Evolutionary conservation across 1,284 basidiomycete genomes (phyloP).

Genomic region (Cryptococcus hybrid): DNA sequence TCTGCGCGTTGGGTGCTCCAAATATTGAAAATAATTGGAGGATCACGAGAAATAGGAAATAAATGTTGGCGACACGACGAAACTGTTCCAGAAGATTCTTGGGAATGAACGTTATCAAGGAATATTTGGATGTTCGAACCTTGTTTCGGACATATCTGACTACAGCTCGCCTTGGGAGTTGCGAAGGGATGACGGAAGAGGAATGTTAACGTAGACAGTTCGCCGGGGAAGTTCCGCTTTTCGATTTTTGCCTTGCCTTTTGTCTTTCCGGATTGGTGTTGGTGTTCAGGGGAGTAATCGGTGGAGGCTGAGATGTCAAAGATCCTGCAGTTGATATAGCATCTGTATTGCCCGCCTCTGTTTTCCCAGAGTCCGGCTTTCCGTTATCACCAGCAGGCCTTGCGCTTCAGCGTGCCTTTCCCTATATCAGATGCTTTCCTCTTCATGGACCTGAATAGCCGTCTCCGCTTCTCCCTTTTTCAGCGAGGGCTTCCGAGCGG

Average conservation of each 20-base stretch:
- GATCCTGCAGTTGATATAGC: background rate
- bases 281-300: constrained; percentile 1
- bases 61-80: constrained; percentile 85
- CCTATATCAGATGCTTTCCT: constrained; percentile 32
- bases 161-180: constrained; percentile 63
- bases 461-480: constrained; percentile 56
- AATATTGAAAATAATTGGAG: constrained; percentile 90
- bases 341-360: background rate
- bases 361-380: background rate
- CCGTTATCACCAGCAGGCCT: background rate
- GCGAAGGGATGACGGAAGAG: constrained; percentile 26
- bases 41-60: constrained; percentile 81
- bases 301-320: background rate
- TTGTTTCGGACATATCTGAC: constrained; percentile 85
- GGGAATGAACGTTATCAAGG: constrained; percentile 85
- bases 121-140: constrained; percentile 94
- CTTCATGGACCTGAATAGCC: constrained; percentile 56
- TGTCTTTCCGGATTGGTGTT: background rate
- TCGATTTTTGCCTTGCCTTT: constrained; percentile 17
- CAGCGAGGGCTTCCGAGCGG: constrained; percentile 68
- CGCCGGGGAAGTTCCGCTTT: constrained; percentile 52
- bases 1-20: constrained; percentile 78
- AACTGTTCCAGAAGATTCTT: constrained; percentile 93
- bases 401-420: constrained; percentile 9
- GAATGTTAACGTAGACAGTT: constrained; percentile 73